Percentiles rank a stretch among this genome's conserved stretches.
phyloP scores from a whole-genome alignment of 306 rosid genomes.

The Rubus idaeus region DNA sequence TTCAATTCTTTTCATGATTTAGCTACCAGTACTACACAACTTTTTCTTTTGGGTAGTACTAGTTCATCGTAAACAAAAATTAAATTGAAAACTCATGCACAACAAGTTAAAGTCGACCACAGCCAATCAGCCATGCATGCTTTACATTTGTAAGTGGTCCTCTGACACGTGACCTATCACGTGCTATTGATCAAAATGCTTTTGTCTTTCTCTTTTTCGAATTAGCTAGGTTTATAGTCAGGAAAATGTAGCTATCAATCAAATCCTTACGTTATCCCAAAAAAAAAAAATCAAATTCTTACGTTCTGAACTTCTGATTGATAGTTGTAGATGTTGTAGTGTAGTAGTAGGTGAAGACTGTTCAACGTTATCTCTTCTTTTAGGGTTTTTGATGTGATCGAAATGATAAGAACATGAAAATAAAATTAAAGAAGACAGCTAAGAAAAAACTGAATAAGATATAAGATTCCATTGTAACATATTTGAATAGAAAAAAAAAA shows the following conservation, averaged over 20 bases:
- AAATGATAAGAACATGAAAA: background rate
- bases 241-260: background rate
- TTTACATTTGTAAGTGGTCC: background rate
- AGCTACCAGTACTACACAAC: background rate
- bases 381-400: background rate
- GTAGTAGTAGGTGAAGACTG: background rate
- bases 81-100: background rate
- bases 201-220: background rate
- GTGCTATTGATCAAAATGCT: background rate
- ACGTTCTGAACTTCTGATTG: background rate
- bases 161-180: background rate
- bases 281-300: background rate
- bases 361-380: background rate
- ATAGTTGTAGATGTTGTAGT: background rate
- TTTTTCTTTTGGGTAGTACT: background rate
- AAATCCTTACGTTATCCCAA: no score
- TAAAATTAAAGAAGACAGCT: background rate
- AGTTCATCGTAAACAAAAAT: background rate
- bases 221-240: background rate
- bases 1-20: background rate
- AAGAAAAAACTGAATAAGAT: no score
- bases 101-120: background rate
- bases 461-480: background rate
- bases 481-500: no score
- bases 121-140: background rate